A percentile compares a stretch with the other conserved stretches of the same genome.
Evolutionary conservation across 495 filamentous ascomycete species (phyloP).

Genomic region (Daldinia childiae): DNA sequence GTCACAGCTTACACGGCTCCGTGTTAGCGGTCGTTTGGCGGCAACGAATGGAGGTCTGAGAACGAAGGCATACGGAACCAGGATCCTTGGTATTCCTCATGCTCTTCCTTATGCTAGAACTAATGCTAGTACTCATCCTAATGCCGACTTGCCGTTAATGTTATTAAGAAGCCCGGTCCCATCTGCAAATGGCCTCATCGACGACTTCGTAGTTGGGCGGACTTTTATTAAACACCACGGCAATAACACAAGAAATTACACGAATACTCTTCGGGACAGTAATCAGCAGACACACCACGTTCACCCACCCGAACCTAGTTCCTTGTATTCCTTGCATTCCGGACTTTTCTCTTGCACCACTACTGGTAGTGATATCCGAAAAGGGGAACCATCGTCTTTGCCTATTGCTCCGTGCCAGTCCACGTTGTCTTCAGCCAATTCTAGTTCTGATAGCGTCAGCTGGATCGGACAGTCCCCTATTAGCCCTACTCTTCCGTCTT

Average conservation of each 20-base stretch:
- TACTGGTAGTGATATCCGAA: conserved; percentile 45
- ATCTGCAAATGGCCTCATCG: conserved; percentile 30
- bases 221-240: conserved; percentile 40
- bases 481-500: conserved; percentile 35
- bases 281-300: conserved; percentile 40
- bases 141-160: conserved; percentile 6
- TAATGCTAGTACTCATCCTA: conserved; percentile 9
- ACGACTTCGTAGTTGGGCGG: conserved; percentile 28
- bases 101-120: not conserved
- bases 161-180: conserved; percentile 45
- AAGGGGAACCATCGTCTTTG: conserved; percentile 40
- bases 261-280: conserved; percentile 41
- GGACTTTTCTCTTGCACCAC: conserved; percentile 48
- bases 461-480: conserved; percentile 40
- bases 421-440: not conserved
- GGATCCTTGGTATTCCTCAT: conserved; percentile 39
- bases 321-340: conserved; percentile 32
- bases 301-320: conserved; percentile 45
- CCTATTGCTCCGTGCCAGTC: conserved; percentile 32
- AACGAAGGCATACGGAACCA: conserved; percentile 31
- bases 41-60: conserved; percentile 32
- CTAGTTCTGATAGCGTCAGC: conserved; percentile 23
- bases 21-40: conserved; percentile 41
- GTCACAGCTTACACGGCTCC: conserved; percentile 42
- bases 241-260: conserved; percentile 36